phyloP scores from a whole-genome alignment of 2,329 filamentous ascomycete species.

The Fusarium devonianum region DNA sequence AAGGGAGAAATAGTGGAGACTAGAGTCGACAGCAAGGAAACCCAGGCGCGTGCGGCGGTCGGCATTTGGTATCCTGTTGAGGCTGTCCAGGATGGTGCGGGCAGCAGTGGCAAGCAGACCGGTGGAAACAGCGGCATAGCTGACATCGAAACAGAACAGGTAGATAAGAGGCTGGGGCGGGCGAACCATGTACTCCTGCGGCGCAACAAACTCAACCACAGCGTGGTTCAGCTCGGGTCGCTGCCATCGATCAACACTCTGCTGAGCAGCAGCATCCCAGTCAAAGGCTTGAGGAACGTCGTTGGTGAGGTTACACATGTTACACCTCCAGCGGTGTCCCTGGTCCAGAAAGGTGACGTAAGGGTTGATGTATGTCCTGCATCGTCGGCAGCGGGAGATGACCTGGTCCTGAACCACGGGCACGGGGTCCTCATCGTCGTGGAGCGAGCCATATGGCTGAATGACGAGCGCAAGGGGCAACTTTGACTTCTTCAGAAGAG shows the following conservation, averaged over 20 bases:
- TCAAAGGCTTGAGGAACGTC: conserved; percentile 99
- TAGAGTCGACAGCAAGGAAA: conserved; percentile 94
- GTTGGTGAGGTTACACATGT: conserved; percentile 99
- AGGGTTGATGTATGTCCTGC: conserved; percentile 96
- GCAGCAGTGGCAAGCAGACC: conserved; percentile 92
- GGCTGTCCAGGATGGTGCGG: conserved; percentile 90
- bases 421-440: conserved; percentile 89
- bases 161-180: conserved; percentile 96
- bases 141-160: conserved; percentile 94
- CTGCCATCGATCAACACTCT: conserved; percentile 91
- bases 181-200: conserved; percentile 99
- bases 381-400: conserved; percentile 94
- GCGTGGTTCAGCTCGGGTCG: conserved; percentile 91
- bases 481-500: conserved; percentile 94
- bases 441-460: conserved; percentile 91
- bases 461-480: conserved; percentile 95
- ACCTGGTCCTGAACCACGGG: conserved; percentile 96
- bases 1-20: conserved; percentile 94
- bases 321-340: conserved; percentile 97
- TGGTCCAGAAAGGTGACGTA: conserved; percentile 97
- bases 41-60: conserved; percentile 91
- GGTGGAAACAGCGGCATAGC: conserved; percentile 86
- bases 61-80: conserved; percentile 97
- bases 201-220: conserved; percentile 97
- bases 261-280: conserved; percentile 93